Evolutionary conservation across 108 stramenopile species (phyloP), one percentile per base, ranked within the genome.

Genomic region (Stephanodiscus minutulus): DNA sequence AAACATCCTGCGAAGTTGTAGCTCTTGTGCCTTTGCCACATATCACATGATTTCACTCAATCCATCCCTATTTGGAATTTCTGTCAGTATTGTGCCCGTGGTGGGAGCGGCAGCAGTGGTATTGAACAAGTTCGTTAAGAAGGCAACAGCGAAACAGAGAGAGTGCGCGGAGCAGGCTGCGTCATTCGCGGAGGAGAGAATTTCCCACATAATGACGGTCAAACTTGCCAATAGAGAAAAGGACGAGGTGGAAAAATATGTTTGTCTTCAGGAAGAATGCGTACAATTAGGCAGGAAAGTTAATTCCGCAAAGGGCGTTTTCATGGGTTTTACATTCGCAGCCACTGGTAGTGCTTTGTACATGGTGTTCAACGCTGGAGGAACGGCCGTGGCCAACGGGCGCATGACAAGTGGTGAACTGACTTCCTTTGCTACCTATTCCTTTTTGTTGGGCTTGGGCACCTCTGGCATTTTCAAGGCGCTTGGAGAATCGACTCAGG

Each of bases 321-420:
- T 87, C 49, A 93, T 96, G 91, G 95, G 95, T 24, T 80, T 87
- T 36, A 90, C 92, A 78, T 96, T 96, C 70, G 81, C 81, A 2
- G 85, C 92, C 20, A 77, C 87, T 15, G 85, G 87, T 9, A 76
- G 81, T 13, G 90, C 89, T 1, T 68, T 96, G 22, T 87, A 88
- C 59, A 77, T 84, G 67, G 89, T 96, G 10, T 76, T 96, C 25
- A 70, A 87, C 33, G 72, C 83, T 10, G 94, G 94, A 15, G 88
- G 91, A 7, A 82, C 73, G 49, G 87, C 88, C 35, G 87, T 91
- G 22, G 70, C 86, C 21, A 73, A 72, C 15, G 87, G 88, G 12
- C 72, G 80, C 21, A 89, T 93, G 88, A 88, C 85, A n/a, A 71
- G 77, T 61, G 92, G 91, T 28, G 74, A 91, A 56, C 66, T 93